Percentiles rank a stretch among this genome's conserved stretches.
Conservation (phyloP, 441 rosid genomes). For the Pelargonium myrrhifolium region DNA sequence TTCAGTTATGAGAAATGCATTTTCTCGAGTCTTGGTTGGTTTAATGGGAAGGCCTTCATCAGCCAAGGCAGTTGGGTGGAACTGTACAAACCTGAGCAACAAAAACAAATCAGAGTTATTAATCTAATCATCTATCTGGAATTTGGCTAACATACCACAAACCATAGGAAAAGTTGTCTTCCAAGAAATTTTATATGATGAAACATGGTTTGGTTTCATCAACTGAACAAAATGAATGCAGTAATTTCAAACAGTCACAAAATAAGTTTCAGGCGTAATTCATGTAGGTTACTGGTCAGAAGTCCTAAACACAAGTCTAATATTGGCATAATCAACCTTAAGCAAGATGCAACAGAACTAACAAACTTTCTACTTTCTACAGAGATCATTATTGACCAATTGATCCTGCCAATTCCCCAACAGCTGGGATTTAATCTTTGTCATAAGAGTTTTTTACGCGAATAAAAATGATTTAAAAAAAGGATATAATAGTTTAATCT, state of each 20-base stretch:
- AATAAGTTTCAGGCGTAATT: neutral
- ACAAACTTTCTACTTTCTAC: neutral
- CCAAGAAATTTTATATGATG: neutral
- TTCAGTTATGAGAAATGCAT: constrained; percentile 86
- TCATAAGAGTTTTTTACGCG: neutral
- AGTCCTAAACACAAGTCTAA: no score
- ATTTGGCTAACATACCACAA: neutral
- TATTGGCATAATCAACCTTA: no score
- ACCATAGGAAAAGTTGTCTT: neutral
- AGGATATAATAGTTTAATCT: neutral
- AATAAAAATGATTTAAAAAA: neutral
- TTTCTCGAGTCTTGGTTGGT: constrained; percentile 54
- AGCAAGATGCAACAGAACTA: neutral
- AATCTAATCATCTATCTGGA: neutral
- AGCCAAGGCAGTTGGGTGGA: constrained; percentile 96
- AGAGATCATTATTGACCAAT: neutral
- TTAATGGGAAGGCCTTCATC: constrained; percentile 85
- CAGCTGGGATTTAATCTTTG: neutral
- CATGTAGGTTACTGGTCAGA: no score
- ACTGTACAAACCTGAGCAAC: constrained; percentile 77
- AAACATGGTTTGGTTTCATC: neutral
- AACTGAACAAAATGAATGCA: neutral
- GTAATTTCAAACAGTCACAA: neutral
- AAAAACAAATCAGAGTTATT: constrained; percentile 12
- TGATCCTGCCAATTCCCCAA: neutral